Conservation (phyloP, 176 grass and related monocot species). For the Dendrocalamus sinicus region DNA sequence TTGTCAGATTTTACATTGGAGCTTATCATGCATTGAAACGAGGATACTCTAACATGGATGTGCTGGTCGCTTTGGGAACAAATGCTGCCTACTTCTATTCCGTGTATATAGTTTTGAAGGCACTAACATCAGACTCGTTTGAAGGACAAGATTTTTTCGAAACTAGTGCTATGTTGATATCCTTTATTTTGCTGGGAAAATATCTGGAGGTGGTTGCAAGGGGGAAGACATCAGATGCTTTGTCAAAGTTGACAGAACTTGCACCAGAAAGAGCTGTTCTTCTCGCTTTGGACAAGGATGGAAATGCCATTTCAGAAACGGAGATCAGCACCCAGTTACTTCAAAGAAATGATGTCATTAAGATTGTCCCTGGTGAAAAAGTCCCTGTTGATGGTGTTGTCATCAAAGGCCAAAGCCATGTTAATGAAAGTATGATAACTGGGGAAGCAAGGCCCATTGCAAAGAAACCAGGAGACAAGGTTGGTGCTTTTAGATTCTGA, state of each 20-base stretch:
- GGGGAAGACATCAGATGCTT: slow-evolving; percentile 96
- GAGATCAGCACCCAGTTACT: slow-evolving; percentile 92
- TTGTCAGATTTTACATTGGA: slow-evolving; percentile 89
- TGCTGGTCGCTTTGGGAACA: slow-evolving; percentile 94
- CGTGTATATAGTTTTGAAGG: slow-evolving; percentile 80
- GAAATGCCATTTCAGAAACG: slow-evolving; percentile 77
- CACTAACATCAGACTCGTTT: slow-evolving; percentile 69
- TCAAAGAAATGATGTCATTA: slow-evolving; percentile 97
- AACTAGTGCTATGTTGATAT: slow-evolving; percentile 98
- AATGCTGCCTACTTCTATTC: slow-evolving; percentile 99
- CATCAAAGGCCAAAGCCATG: slow-evolving; percentile 91
- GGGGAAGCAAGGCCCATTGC: slow-evolving; percentile 90
- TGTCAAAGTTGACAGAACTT: slow-evolving; percentile 91
- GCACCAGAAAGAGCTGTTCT: slow-evolving; percentile 91
- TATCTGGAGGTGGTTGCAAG: slow-evolving; percentile 93
- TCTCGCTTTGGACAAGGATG: slow-evolving; percentile 74
- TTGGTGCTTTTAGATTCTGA: slow-evolving; percentile 35
- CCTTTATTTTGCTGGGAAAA: slow-evolving; percentile 97
- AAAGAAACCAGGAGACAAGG: slow-evolving; percentile 94
- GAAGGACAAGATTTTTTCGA: slow-evolving; percentile 97
- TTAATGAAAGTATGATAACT: slow-evolving; percentile 99
- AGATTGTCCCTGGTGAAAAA: slow-evolving; percentile 96
- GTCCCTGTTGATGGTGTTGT: slow-evolving; percentile 96
- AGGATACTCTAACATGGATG: slow-evolving; percentile 97
- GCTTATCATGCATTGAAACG: slow-evolving; percentile 92